A percentile compares a stretch with the other conserved stretches of the same genome.
phyloP scores from a whole-genome alignment of 495 filamentous ascomycete genomes.

The Pyrenopolyporus hunteri region DNA sequence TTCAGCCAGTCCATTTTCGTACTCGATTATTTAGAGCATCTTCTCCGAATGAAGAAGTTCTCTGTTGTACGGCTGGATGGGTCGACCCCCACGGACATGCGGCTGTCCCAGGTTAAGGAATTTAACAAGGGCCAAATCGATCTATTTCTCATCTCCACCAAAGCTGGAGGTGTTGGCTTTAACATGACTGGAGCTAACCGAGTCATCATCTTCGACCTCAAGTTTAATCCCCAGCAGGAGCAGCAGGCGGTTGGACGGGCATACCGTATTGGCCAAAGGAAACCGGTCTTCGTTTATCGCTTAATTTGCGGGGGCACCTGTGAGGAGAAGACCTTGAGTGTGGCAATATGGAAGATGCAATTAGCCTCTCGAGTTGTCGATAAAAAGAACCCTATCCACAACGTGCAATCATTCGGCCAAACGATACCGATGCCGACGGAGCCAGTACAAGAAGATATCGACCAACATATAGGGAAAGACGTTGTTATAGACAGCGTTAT shows the following conservation, averaged over 20 bases:
- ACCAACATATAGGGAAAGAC: slow-evolving; percentile 66
- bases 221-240: slow-evolving; percentile 80
- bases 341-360: slow-evolving; percentile 78
- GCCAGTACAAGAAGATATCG: slow-evolving; percentile 59
- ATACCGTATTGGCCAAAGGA: slow-evolving; percentile 85
- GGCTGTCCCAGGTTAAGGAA: slow-evolving; percentile 65
- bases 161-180: slow-evolving; percentile 78
- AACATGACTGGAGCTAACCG: slow-evolving; percentile 88
- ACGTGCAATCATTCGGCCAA: slow-evolving; percentile 56
- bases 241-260: slow-evolving; percentile 88
- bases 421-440: slow-evolving; percentile 64
- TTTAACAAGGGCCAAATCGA: slow-evolving; percentile 65
- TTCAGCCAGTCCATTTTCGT: slow-evolving; percentile 78
- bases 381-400: slow-evolving; percentile 71
- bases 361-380: slow-evolving; percentile 81
- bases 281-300: slow-evolving; percentile 88
- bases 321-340: slow-evolving; percentile 73
- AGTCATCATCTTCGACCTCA: slow-evolving; percentile 73
- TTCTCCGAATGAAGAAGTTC: slow-evolving; percentile 53
- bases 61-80: slow-evolving; percentile 71
- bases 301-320: slow-evolving; percentile 79
- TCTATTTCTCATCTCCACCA: slow-evolving; percentile 82
- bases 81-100: slow-evolving; percentile 51
- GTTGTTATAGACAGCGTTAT: slow-evolving; percentile 73
- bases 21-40: slow-evolving; percentile 68